Percentiles rank a stretch among this genome's conserved stretches.
These are phyloP conservation scores for Hypomontagnella monticulosa DNA, from an alignment of 495 filamentous ascomycete species.

Conservation along the genomic window DNA sequence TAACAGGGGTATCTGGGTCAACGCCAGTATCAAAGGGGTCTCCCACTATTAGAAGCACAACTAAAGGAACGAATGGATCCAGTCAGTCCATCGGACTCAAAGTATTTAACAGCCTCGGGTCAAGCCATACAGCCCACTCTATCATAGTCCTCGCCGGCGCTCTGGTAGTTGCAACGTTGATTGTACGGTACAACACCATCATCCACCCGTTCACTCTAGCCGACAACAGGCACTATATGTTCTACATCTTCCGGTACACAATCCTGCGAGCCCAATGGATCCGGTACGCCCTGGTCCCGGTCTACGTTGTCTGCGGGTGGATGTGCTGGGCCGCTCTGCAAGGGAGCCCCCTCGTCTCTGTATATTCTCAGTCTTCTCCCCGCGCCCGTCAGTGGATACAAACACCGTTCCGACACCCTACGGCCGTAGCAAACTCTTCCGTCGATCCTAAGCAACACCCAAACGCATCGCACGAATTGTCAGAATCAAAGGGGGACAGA, in stretches of 20 bases:
- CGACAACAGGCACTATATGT: constrained; percentile 96
- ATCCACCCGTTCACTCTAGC: constrained; percentile 96
- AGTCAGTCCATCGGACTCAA: constrained; percentile 25
- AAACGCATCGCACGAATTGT: neutral
- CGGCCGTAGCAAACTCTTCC: neutral
- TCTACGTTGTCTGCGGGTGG: constrained; percentile 64
- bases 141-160: constrained; percentile 41
- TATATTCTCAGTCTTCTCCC: too few species aligned
- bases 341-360: constrained; percentile 18
- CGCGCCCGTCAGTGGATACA: constrained; percentile 10
- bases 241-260: constrained; percentile 92
- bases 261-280: constrained; percentile 69
- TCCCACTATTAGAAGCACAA: neutral
- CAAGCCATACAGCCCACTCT: constrained; percentile 11
- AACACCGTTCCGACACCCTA: constrained; percentile 7
- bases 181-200: constrained; percentile 86
- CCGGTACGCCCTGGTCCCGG: constrained; percentile 72
- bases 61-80: neutral
- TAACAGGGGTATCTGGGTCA: neutral
- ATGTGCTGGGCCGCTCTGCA: constrained; percentile 65
- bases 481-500: neutral
- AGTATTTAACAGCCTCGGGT: constrained; percentile 36
- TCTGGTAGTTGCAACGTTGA: constrained; percentile 58
- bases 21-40: neutral
- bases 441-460: neutral